Conservation (phyloP, 2,329 filamentous ascomycete genomes). For the Emergomyces pasteurianus region DNA sequence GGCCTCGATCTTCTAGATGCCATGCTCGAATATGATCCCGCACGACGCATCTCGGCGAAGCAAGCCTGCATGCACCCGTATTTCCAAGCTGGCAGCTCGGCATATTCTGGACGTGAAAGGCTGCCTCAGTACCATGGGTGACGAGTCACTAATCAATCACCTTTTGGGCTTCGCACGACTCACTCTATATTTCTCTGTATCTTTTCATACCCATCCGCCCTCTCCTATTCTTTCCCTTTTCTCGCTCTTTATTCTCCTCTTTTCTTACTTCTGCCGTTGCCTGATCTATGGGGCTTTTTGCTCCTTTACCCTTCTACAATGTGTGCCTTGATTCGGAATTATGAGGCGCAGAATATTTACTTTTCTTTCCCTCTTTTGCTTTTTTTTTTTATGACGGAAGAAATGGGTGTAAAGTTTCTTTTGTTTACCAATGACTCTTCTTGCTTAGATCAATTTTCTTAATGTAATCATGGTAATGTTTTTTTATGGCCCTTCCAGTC, state of each 20-base stretch:
- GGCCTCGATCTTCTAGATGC: slow-evolving; percentile 42
- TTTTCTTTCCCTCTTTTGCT: neutral
- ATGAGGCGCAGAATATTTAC: neutral
- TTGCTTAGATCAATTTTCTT: slow-evolving; percentile 2
- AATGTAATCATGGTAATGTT: neutral
- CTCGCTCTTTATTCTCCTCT: no score
- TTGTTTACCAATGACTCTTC: neutral
- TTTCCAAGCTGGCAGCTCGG: slow-evolving; percentile 47
- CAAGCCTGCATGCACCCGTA: slow-evolving; percentile 75
- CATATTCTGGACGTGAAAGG: slow-evolving; percentile 35
- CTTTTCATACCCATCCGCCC: neutral
- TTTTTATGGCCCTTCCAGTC: neutral
- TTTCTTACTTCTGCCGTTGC: neutral
- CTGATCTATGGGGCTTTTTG: neutral
- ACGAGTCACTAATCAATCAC: neutral
- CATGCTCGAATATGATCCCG: slow-evolving; percentile 78
- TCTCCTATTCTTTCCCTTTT: neutral
- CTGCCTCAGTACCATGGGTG: slow-evolving; percentile 28
- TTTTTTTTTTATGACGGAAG: neutral
- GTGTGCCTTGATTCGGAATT: neutral
- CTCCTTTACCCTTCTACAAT: neutral
- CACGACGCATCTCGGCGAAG: slow-evolving; percentile 78
- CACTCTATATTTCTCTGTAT: neutral
- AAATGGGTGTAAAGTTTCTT: neutral
- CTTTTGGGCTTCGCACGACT: neutral